Conservation (phyloP, 331 rosid genomes). For the Malus hybrid region DNA sequence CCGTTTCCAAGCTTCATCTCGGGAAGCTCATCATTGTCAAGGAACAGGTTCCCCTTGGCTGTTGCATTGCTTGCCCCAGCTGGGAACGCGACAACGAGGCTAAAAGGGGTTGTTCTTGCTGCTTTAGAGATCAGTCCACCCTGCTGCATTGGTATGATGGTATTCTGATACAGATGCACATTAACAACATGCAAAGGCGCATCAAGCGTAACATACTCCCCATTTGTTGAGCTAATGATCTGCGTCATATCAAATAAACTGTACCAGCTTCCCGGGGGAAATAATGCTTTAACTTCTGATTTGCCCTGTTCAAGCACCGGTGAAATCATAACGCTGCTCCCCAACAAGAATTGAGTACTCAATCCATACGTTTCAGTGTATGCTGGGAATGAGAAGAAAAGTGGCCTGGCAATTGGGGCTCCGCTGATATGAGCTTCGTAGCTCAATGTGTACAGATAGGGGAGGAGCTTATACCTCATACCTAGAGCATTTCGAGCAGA, state of each 20-base stretch:
- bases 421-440: conserved; percentile 78
- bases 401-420: conserved; percentile 85
- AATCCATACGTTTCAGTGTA: conserved; percentile 51
- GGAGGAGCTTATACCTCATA: conserved; percentile 73
- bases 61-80: conserved; percentile 48
- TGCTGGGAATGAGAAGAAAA: conserved; percentile 76
- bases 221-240: conserved; percentile 36
- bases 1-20: conserved; percentile 76
- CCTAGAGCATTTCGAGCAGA: conserved; percentile 84
- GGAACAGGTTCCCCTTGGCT: conserved; percentile 69
- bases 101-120: conserved; percentile 73
- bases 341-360: conserved; percentile 81
- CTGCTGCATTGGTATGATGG: conserved; percentile 80
- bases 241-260: conserved; percentile 63
- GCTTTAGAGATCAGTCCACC: conserved; percentile 75
- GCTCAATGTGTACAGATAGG: conserved; percentile 77
- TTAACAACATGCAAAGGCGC: conserved; percentile 78
- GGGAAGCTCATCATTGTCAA: conserved; percentile 65
- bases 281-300: conserved; percentile 59
- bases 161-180: conserved; percentile 75
- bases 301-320: conserved; percentile 75
- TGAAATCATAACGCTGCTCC: conserved; percentile 73
- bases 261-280: conserved; percentile 89
- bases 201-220: conserved; percentile 48
- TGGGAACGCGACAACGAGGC: conserved; percentile 57